phyloP scores from a whole-genome alignment of 768 basidiomycete species.

The Rickenella mellea region DNA sequence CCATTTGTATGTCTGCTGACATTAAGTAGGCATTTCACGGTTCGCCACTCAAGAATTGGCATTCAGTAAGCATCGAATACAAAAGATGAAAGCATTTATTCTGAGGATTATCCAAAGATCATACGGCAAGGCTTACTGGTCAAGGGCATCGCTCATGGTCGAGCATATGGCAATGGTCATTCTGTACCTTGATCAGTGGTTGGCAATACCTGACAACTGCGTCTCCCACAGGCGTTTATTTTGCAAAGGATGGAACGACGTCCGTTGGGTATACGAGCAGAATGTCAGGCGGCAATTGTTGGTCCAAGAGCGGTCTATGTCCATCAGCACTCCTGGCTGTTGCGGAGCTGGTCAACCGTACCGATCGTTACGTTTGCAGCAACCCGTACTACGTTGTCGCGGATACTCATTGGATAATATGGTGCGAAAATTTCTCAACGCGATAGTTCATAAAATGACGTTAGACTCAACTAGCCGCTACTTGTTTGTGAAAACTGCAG shows the following conservation, averaged over 20 bases:
- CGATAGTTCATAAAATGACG: too few relatives aligned
- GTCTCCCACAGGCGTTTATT: constrained; percentile 46
- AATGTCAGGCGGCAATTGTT: constrained; percentile 20
- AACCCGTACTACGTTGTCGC: constrained; percentile 50
- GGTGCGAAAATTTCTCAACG: too few relatives aligned
- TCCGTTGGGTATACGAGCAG: constrained; percentile 38
- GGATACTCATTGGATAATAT: constrained; percentile 63
- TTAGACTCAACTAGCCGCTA: too few relatives aligned
- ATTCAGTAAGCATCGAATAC: constrained; percentile 45
- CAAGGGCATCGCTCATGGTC: constrained; percentile 43
- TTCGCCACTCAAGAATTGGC: constrained; percentile 57
- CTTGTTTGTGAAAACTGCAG: too few relatives aligned
- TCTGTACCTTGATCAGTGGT: background rate
- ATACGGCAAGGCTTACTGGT: constrained; percentile 67
- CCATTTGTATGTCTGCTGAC: constrained; percentile 27
- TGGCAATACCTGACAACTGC: constrained; percentile 2
- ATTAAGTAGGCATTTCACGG: constrained; percentile 57
- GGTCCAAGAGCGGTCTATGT: constrained; percentile 41
- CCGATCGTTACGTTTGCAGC: constrained; percentile 40
- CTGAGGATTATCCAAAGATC: constrained; percentile 30
- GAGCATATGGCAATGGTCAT: constrained; percentile 55
- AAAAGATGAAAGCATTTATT: too few relatives aligned
- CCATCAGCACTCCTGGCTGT: constrained; percentile 47
- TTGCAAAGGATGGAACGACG: constrained; percentile 45
- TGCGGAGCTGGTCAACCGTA: constrained; percentile 58